Conservation (phyloP, 192 early-diverging fungal species). For the Nowakowskiella sp. region DNA sequence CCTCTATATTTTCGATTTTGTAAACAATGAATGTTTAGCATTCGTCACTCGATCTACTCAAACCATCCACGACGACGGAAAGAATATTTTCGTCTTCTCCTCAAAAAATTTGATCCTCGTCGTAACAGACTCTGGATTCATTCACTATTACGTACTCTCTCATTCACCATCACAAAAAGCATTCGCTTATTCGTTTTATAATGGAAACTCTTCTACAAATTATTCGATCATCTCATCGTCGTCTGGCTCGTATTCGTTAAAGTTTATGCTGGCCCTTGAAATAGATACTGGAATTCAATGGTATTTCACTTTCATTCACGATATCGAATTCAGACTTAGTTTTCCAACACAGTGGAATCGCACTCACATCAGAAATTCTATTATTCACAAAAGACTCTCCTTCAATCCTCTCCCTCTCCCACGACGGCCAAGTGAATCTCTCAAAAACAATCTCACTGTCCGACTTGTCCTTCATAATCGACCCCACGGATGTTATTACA, state of each 20-base stretch:
- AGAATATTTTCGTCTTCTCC: no score
- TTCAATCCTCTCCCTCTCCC: constrained; percentile 66
- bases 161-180: neutral
- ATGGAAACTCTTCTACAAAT: constrained; percentile 36
- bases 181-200: neutral
- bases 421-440: constrained; percentile 56
- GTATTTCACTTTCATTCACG: constrained; percentile 19
- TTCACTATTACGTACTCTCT: constrained; percentile 66
- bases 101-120: no score
- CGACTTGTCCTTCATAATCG: constrained; percentile 41
- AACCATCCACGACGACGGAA: no score
- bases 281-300: constrained; percentile 66
- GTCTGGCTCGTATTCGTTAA: constrained; percentile 43
- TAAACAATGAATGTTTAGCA: no score
- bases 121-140: constrained; percentile 60
- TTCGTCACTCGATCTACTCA: no score
- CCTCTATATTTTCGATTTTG: no score
- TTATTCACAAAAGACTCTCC: constrained; percentile 59
- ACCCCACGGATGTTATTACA: constrained; percentile 27
- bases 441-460: constrained; percentile 43
- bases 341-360: constrained; percentile 45
- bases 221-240: constrained; percentile 33
- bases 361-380: constrained; percentile 55
- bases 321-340: neutral
- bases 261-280: constrained; percentile 67